A percentile compares a stretch with the other conserved stretches of the same genome.
Conservation (phyloP, 305 asterid genomes). For the Fraxinus greggii region DNA sequence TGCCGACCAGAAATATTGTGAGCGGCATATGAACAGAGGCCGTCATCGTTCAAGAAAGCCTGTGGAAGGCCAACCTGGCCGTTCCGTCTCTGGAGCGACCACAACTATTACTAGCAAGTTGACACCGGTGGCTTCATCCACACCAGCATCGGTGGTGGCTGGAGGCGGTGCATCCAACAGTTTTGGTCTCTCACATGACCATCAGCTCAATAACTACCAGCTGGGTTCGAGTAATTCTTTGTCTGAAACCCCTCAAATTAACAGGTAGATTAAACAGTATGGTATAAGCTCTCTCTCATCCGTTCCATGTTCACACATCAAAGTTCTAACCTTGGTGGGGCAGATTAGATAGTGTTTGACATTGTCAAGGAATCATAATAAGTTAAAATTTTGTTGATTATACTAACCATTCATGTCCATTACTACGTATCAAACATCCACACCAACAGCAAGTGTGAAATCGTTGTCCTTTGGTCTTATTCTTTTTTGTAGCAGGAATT, state of each 20-base stretch:
- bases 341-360: background rate
- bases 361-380: background rate
- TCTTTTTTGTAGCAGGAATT: constrained; percentile 35
- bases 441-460: background rate
- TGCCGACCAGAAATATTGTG: constrained; percentile 87
- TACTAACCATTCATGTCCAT: background rate
- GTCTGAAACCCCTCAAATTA: constrained; percentile 35
- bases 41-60: constrained; percentile 99
- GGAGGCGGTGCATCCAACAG: constrained; percentile 39
- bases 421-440: background rate
- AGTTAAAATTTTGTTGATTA: background rate
- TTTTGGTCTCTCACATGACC: constrained; percentile 34
- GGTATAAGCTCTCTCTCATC: background rate
- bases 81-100: constrained; percentile 38
- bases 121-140: constrained; percentile 34
- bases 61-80: constrained; percentile 90
- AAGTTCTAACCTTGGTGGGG: background rate
- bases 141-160: constrained; percentile 41
- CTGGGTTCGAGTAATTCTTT: constrained; percentile 21
- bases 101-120: constrained; percentile 12
- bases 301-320: background rate
- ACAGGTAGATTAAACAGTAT: constrained; percentile 37
- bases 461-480: background rate
- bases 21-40: constrained; percentile 97
- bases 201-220: constrained; percentile 37